Evolutionary conservation across 2,329 filamentous ascomycete genomes (phyloP), one percentile per base, ranked within the genome.

Genomic region (Fusarium torulosum): DNA sequence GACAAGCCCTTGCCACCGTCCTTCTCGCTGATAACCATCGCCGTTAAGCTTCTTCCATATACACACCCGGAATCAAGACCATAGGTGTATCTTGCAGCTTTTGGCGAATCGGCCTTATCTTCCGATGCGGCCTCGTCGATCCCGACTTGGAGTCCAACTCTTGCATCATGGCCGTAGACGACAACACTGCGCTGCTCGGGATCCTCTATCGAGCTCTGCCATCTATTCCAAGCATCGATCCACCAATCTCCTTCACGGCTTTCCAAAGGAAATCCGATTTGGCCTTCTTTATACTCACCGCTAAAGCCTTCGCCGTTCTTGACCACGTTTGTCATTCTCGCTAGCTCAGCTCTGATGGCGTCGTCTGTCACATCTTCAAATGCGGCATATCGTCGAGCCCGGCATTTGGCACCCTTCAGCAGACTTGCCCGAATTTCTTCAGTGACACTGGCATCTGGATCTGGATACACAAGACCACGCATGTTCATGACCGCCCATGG

Each of bases 401-500:
- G 66, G 17, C 57, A 57, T 21, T 59, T 55, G 1, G 49, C 66
- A 8, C 66, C 69, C 23, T 72, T 72, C 4, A 68, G 11, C 7
- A 72, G 14, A 13, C 47, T 52, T 3, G 45, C 45, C 7, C 55
- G 55, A 8, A 71, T 27, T 1, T 44, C 27, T 13, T 69, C 66
- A 6, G 60, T 13, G 0, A 55, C 49, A 10, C 19, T 43, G 1
- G 29, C 27, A 6, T 37, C 61, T 10, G 44, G 6, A 0, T 51
- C 38, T 4, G 87, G 75, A 55, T 80, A 81, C 67, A 91, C 84
- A 53, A 96, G 86, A 4, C 88, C 91, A 43, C 93, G 88, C 92
- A 97, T 95, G 73, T 92, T 94, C 92, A 97, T 97, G 17, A 91
- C 90, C 40, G 90, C 88, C 74, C 86, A 88, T 0, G 92, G 90